Evolutionary conservation across 2,329 filamentous ascomycete species (phyloP).

Genomic region (Lachnellula hyalina): DNA sequence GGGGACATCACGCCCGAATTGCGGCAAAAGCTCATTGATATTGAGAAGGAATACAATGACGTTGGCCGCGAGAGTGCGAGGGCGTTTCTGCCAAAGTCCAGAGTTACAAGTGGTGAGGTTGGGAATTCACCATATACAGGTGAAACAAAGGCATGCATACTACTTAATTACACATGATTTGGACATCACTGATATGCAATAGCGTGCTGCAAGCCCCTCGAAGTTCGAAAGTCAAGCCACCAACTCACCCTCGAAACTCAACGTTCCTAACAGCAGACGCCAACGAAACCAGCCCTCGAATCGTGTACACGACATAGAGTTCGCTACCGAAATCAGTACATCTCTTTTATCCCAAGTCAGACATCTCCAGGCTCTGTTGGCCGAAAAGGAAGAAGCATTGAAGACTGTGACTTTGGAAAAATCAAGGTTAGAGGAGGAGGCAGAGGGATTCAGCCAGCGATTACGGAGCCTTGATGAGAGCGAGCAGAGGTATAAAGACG

Average conservation of each 20-base stretch:
- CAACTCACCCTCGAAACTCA: constrained; percentile 83
- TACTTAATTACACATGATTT: constrained; percentile 4
- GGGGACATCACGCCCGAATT: constrained; percentile 78
- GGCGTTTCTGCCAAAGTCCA: constrained; percentile 80
- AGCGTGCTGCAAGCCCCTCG: constrained; percentile 67
- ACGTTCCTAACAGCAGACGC: constrained; percentile 72
- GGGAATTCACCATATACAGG: constrained; percentile 38
- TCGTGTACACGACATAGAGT: constrained; percentile 91
- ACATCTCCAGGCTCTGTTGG: constrained; percentile 76
- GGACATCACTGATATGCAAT: constrained; percentile 20
- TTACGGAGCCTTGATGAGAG: constrained; percentile 83
- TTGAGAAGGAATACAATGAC: constrained; percentile 94
- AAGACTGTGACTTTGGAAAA: constrained; percentile 70
- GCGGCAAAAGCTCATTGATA: constrained; percentile 73
- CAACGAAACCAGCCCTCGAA: constrained; percentile 84
- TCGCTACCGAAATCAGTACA: constrained; percentile 96
- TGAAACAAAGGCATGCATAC: constrained; percentile 39
- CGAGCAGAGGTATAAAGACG: constrained; percentile 94
- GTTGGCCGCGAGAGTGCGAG: constrained; percentile 84
- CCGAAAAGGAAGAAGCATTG: constrained; percentile 82
- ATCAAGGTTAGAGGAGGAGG: constrained; percentile 74
- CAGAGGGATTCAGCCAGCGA: constrained; percentile 72
- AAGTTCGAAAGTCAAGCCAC: constrained; percentile 81
- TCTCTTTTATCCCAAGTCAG: constrained; percentile 91
- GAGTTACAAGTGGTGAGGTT: constrained; percentile 66